Conservation (phyloP, 2,329 filamentous ascomycete species). For the Metarhizium sp. region DNA sequence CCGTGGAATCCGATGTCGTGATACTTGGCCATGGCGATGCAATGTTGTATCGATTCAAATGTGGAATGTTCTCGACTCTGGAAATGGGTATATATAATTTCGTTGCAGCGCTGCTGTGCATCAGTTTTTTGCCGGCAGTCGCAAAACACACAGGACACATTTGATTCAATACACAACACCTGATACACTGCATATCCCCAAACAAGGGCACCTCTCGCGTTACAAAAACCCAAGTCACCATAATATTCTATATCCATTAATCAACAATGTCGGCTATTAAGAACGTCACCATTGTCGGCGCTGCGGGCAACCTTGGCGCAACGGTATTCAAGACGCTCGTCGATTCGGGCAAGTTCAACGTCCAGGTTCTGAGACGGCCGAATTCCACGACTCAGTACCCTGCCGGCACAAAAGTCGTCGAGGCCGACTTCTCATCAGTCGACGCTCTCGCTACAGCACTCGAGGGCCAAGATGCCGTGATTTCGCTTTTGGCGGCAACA, state of each 20-base stretch:
- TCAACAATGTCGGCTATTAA: constrained; percentile 22
- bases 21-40: not conserved
- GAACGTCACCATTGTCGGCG: constrained; percentile 29
- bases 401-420: constrained; percentile 17
- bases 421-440: constrained; percentile 31
- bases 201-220: not conserved
- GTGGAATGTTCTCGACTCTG: not conserved
- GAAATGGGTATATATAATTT: not conserved
- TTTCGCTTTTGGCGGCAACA: constrained; percentile 26
- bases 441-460: constrained; percentile 41
- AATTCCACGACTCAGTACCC: constrained; percentile 30
- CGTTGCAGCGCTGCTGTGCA: not conserved
- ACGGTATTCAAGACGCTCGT: constrained; percentile 20
- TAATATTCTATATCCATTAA: not conserved
- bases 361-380: constrained; percentile 25
- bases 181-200: not conserved
- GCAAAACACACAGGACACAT: not conserved
- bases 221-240: not conserved
- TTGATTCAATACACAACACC: not conserved
- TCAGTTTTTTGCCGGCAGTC: not conserved
- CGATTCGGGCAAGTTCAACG: constrained; percentile 22
- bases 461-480: constrained; percentile 45
- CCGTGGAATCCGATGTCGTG: not conserved
- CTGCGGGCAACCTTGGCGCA: constrained; percentile 25
- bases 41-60: not conserved